Percentiles rank a stretch among this genome's conserved stretches.
Evolutionary conservation across 2,329 filamentous ascomycete species (phyloP).

Genomic region (Penicillium paneum): DNA sequence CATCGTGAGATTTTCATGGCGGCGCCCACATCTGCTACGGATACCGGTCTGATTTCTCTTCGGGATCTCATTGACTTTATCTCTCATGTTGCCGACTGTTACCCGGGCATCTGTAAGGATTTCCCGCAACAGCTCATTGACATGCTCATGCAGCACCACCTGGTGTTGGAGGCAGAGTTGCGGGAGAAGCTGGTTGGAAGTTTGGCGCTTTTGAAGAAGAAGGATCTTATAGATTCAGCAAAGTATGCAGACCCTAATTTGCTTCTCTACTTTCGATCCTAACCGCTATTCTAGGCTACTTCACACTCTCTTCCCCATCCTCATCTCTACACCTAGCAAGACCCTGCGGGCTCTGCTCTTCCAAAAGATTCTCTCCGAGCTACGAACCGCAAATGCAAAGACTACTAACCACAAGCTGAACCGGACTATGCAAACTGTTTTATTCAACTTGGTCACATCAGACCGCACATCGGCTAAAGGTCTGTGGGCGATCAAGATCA

Average conservation of each 20-base stretch:
- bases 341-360: conserved; percentile 78
- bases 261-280: background rate
- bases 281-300: conserved; percentile 53
- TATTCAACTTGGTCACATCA: conserved; percentile 85
- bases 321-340: conserved; percentile 90
- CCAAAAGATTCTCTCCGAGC: conserved; percentile 85
- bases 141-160: conserved; percentile 78
- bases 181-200: conserved; percentile 93
- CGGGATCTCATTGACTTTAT: conserved; percentile 91
- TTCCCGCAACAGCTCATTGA: conserved; percentile 80
- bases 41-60: conserved; percentile 76
- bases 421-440: conserved; percentile 84
- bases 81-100: conserved; percentile 90
- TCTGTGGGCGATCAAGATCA: conserved; percentile 94
- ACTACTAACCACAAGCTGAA: conserved; percentile 89
- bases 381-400: conserved; percentile 84
- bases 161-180: conserved; percentile 75
- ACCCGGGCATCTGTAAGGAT: conserved; percentile 70
- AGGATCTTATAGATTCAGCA: conserved; percentile 85
- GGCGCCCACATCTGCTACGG: conserved; percentile 72
- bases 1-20: conserved; percentile 88
- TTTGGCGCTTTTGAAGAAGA: conserved; percentile 80
- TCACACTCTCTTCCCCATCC: conserved; percentile 89
- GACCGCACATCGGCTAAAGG: conserved; percentile 82
- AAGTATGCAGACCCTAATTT: conserved; percentile 44